A percentile compares a stretch with the other conserved stretches of the same genome.
phyloP scores from a whole-genome alignment of 768 basidiomycete genomes.

The Dentipellis sp. region DNA sequence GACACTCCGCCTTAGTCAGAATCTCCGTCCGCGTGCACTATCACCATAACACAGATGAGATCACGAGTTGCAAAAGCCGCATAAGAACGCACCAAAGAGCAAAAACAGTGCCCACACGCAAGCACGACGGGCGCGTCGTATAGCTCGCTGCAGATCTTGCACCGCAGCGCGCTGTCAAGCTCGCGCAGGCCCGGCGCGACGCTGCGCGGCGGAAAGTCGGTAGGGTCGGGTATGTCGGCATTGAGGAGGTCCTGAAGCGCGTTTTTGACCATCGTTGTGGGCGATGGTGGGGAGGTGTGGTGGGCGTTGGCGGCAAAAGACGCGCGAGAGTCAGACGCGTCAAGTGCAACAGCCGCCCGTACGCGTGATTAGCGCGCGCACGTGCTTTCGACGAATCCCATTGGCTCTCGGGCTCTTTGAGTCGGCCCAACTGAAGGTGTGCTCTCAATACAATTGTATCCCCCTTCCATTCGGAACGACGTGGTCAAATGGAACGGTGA shows the following conservation, averaged over 20 bases:
- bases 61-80: background rate
- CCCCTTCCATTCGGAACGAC: too few species aligned
- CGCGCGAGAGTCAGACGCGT: too few species aligned
- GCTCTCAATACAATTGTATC: too few species aligned
- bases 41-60: background rate
- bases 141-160: constrained; percentile 32
- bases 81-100: constrained; percentile 21
- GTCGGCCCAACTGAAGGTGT: too few species aligned
- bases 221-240: constrained; percentile 20
- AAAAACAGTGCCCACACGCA: constrained; percentile 33
- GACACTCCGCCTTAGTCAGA: constrained; percentile 26
- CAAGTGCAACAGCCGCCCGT: too few species aligned
- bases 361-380: too few species aligned
- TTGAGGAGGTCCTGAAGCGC: constrained; percentile 5
- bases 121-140: constrained; percentile 29
- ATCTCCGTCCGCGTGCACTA: constrained; percentile 31
- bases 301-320: background rate
- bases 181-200: constrained; percentile 20
- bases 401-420: too few species aligned
- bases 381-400: too few species aligned
- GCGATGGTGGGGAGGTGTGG: background rate
- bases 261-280: constrained; percentile 5
- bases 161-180: constrained; percentile 27
- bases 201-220: constrained; percentile 23
- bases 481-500: too few species aligned